Evolutionary conservation across 2,329 filamentous ascomycete species (phyloP), one percentile per base, ranked within the genome.

Genomic region (Hymenoscyphus repandus): DNA sequence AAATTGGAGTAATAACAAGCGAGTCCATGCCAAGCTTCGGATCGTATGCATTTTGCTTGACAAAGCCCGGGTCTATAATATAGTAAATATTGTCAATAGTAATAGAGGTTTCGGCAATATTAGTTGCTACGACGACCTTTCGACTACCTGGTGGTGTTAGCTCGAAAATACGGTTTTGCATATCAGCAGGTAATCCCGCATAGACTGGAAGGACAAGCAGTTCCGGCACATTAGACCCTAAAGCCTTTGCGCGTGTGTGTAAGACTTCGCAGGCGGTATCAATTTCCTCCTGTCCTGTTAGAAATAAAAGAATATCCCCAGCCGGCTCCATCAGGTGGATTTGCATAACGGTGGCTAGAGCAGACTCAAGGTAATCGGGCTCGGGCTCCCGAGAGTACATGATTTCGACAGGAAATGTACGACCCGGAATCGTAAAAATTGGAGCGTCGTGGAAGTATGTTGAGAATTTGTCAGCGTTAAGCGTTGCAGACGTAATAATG

Each of bases 51-150:
- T 93, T 96, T 66, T 97, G 91, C 73, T 99, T 99, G 54, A 96
- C 92, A 60, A 97, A 97, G 1, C 93, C 93, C 1, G 93, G 91
- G 62, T 99, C 93, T 13, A 99, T 85, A 17, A 99, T 93, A 64
- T 95, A 97, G 72, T 91, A 96, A 58, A 97, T 96, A 43, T 92
- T 88, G 65, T 99, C 93, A 58, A 99, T 97, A 0, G 93, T 99
- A 64, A 99, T 93, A 50, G 90, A 96, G 0, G 93, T 99, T 66
- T 99, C 93, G 1, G 93, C 93, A 64, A 99, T 99, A 62, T 99
- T 99, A 36, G 93, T 99, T 1, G 93, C 93, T 65, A 99, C 95
- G 53, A 99, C 90, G 1, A 97, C 90, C 69, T 99, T 99, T 51
- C 93, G 80, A 48, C 80, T 83, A 12, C 92, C 92, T 0, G 85